Conservation (phyloP, 2,329 filamentous ascomycete species). For the Monosporascus ibericus region DNA sequence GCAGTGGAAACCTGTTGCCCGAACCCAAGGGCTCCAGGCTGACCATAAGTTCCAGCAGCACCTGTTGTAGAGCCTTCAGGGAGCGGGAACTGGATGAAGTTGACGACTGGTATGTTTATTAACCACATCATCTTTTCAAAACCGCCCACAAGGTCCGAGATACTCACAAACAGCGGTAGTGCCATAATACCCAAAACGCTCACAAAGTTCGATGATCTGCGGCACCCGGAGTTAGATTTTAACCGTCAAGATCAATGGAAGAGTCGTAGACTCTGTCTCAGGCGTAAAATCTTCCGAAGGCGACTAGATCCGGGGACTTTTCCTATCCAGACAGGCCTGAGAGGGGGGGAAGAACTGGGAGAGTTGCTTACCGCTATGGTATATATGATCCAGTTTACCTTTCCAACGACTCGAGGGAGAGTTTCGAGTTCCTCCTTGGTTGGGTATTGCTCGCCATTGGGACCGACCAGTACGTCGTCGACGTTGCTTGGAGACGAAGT, state of each 20-base stretch:
- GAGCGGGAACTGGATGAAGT: constrained; percentile 56
- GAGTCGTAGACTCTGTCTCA: too few species aligned
- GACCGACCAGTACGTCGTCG: constrained; percentile 14
- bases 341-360: too few species aligned
- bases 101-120: constrained; percentile 34
- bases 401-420: constrained; percentile 45
- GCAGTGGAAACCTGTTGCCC: constrained; percentile 22
- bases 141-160: too few species aligned
- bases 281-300: too few species aligned
- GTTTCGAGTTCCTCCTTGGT: constrained; percentile 46
- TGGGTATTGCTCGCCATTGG: constrained; percentile 35
- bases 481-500: constrained; percentile 11
- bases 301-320: too few species aligned
- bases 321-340: too few species aligned
- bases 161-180: constrained; percentile 48
- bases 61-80: constrained; percentile 44
- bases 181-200: constrained; percentile 59
- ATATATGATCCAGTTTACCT: constrained; percentile 49
- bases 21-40: constrained; percentile 49
- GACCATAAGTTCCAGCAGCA: constrained; percentile 28
- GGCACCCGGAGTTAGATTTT: too few species aligned
- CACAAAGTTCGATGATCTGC: constrained; percentile 49
- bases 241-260: too few species aligned
- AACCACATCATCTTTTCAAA: too few species aligned
- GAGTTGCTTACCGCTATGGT: constrained; percentile 38